Percentiles rank a stretch among this genome's conserved stretches.
Conservation (phyloP, 257 asterid genomes). For the Petunia secreta region DNA sequence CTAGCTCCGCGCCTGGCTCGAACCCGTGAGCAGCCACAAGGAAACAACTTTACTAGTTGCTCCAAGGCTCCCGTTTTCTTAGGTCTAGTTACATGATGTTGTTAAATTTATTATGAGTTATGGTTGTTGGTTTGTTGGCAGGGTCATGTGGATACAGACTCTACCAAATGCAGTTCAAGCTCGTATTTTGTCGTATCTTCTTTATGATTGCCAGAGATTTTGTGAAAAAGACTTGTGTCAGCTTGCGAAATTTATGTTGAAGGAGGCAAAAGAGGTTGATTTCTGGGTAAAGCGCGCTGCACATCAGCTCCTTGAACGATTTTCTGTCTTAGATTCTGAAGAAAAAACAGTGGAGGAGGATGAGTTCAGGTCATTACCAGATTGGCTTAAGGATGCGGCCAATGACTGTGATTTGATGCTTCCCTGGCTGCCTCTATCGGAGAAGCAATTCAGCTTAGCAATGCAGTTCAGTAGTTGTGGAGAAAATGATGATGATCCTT, state of each 20-base stretch:
- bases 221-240: constrained; percentile 49
- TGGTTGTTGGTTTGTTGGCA: constrained; percentile 34
- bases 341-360: constrained; percentile 57
- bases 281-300: constrained; percentile 85
- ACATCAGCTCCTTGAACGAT: constrained; percentile 59
- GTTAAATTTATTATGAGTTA: background rate
- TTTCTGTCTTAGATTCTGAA: constrained; percentile 64
- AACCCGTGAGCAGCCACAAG: too few relatives aligned
- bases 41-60: too few relatives aligned
- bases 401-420: constrained; percentile 44
- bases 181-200: constrained; percentile 62
- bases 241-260: constrained; percentile 54
- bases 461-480: constrained; percentile 36
- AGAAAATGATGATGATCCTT: constrained; percentile 42
- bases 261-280: constrained; percentile 46
- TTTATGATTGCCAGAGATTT: constrained; percentile 55
- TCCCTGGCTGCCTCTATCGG: constrained; percentile 68
- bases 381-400: constrained; percentile 58
- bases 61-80: constrained; percentile 8
- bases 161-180: constrained; percentile 67
- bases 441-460: constrained; percentile 37
- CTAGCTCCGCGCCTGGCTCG: too few relatives aligned
- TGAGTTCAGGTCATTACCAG: constrained; percentile 55
- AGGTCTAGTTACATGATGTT: background rate
- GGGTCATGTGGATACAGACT: constrained; percentile 66